Percentiles rank a stretch among this genome's conserved stretches.
These are phyloP conservation scores for Cytospora paraplurivora DNA, from an alignment of 2,329 filamentous ascomycete species.

Conservation along the genomic window DNA sequence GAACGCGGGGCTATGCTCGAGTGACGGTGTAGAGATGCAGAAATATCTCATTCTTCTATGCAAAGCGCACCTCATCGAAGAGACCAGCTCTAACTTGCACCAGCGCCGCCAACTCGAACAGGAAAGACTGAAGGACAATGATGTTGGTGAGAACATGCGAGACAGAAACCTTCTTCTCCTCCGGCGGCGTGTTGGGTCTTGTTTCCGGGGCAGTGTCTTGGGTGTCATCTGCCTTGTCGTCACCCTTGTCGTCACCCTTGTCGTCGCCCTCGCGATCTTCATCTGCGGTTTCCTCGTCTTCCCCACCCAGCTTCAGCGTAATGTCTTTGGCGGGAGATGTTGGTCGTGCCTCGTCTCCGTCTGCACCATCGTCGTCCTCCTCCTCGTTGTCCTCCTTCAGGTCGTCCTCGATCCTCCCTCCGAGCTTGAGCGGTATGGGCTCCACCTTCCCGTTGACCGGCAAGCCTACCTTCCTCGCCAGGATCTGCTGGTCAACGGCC, in stretches of 20 bases:
- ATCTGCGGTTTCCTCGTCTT: background rate
- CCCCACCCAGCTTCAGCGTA: constrained; percentile 9
- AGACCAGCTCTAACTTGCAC: constrained; percentile 74
- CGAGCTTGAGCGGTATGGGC: constrained; percentile 51
- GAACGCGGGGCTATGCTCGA: background rate
- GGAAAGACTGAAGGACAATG: constrained; percentile 76
- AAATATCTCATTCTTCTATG: constrained; percentile 33
- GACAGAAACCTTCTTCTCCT: constrained; percentile 60
- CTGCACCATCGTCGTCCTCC: constrained; percentile 24
- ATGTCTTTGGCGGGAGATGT: constrained; percentile 28
- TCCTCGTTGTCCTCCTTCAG: constrained; percentile 22
- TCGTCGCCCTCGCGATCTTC: constrained; percentile 1
- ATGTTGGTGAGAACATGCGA: constrained; percentile 80
- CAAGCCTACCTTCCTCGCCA: constrained; percentile 56
- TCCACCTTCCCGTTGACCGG: constrained; percentile 44
- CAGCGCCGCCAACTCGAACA: constrained; percentile 74
- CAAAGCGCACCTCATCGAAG: constrained; percentile 70
- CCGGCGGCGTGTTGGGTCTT: constrained; percentile 22
- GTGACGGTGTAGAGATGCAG: background rate
- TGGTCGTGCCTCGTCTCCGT: constrained; percentile 19
- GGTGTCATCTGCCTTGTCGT: constrained; percentile 23
- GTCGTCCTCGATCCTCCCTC: constrained; percentile 37
- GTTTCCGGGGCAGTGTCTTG: background rate
- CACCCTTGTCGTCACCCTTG: constrained; percentile 1
- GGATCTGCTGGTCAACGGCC: constrained; percentile 65